Conservation (phyloP, 2,329 filamentous ascomycete species). For the Cercospora sojina region DNA sequence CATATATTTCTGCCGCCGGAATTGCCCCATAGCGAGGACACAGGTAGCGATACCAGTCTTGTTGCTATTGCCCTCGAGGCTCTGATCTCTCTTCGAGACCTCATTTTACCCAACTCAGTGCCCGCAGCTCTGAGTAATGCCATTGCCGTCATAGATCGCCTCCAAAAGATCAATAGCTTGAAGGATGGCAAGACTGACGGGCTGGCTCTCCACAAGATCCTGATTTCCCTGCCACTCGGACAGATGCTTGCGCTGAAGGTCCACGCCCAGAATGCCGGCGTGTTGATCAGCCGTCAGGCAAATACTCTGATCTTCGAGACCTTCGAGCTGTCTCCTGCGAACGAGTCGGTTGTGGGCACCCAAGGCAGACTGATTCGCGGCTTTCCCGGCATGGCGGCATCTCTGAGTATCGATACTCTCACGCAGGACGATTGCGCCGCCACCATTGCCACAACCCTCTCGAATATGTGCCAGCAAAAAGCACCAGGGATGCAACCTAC, state of each 20-base stretch:
- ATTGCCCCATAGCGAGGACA: conserved; percentile 41
- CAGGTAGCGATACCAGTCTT: conserved; percentile 18
- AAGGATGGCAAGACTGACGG: neutral
- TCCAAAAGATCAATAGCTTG: conserved; percentile 10
- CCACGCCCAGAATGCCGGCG: conserved; percentile 29
- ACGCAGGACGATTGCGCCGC: conserved; percentile 36
- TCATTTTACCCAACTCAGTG: conserved; percentile 24
- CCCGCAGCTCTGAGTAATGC: conserved; percentile 19
- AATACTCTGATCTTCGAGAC: conserved; percentile 54
- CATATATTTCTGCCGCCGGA: conserved; percentile 47
- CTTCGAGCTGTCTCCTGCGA: conserved; percentile 60
- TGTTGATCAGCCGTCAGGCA: conserved; percentile 26
- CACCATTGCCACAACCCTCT: conserved; percentile 22
- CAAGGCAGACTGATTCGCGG: conserved; percentile 56
- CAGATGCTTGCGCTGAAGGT: conserved; percentile 19
- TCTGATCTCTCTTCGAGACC: conserved; percentile 10
- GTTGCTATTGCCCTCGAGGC: conserved; percentile 15
- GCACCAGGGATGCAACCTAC: conserved; percentile 26
- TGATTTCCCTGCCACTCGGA: neutral
- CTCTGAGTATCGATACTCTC: conserved; percentile 23
- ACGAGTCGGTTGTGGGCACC: conserved; percentile 53
- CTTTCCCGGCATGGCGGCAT: conserved; percentile 58
- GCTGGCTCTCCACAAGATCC: neutral
- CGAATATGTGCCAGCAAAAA: conserved; percentile 23
- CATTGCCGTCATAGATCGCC: neutral